Percentiles rank a stretch among this genome's conserved stretches.
These are phyloP conservation scores for Gelatoporia subvermispora DNA, from an alignment of 768 basidiomycete genomes.

Conservation along the genomic window DNA sequence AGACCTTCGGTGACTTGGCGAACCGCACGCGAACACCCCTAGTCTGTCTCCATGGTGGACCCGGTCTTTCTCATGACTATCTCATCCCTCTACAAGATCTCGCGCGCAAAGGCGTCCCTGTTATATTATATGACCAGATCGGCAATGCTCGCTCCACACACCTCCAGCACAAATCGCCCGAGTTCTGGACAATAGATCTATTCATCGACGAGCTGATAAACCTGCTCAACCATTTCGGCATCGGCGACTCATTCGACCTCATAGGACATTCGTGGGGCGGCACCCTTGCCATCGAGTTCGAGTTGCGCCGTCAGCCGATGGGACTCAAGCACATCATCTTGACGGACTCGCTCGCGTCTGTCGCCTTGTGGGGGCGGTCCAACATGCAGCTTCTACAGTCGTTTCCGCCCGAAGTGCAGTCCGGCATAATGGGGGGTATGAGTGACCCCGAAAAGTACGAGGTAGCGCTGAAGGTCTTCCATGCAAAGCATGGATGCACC, in stretches of 20 bases:
- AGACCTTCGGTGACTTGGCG: conserved; percentile 34
- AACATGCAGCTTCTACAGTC: conserved; percentile 34
- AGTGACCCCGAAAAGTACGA: conserved; percentile 35
- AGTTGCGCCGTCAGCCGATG: conserved; percentile 31
- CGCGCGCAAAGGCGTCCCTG: conserved; percentile 26
- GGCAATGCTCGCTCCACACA: conserved; percentile 44
- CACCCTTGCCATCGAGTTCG: conserved; percentile 41
- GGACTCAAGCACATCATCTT: conserved; percentile 45
- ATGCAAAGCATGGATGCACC: conserved; percentile 37
- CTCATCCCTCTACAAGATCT: conserved; percentile 35
- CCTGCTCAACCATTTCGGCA: conserved; percentile 37
- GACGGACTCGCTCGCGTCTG: conserved; percentile 40
- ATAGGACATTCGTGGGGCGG: conserved; percentile 59
- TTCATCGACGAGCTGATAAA: conserved; percentile 53
- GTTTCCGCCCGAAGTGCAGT: conserved; percentile 35
- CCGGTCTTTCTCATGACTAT: conserved; percentile 38
- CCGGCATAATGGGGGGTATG: conserved; percentile 39
- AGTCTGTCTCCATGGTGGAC: conserved; percentile 45
- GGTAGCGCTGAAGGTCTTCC: conserved; percentile 35
- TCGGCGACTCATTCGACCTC: conserved; percentile 38
- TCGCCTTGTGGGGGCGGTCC: conserved; percentile 35
- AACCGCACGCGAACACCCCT: conserved; percentile 31
- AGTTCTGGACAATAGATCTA: conserved; percentile 45
- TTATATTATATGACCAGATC: conserved; percentile 50
- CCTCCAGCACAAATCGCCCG: conserved; percentile 26